phyloP scores from a whole-genome alignment of 345 rosid species.

The Psidium guajava region DNA sequence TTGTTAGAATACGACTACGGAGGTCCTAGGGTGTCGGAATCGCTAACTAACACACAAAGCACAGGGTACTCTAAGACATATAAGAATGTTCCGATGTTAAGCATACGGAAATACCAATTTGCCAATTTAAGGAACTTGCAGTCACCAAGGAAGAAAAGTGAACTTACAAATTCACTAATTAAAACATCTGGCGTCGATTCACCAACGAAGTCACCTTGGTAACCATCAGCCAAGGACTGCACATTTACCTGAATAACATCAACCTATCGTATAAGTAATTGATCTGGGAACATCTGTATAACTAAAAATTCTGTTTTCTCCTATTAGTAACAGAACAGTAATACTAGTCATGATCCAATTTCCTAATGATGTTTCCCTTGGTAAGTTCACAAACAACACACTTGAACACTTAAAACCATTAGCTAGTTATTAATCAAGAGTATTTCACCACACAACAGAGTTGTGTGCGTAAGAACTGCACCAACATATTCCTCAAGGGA shows the following conservation, averaged over 20 bases:
- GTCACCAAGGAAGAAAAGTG: conserved; percentile 3
- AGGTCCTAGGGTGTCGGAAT: too few species aligned
- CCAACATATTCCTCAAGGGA: background rate
- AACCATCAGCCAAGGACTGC: conserved; percentile 69
- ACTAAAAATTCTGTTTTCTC: background rate
- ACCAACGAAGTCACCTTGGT: conserved; percentile 72
- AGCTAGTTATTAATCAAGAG: background rate
- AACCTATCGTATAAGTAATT: background rate
- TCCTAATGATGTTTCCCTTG: background rate
- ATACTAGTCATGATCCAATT: background rate
- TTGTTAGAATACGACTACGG: too few species aligned
- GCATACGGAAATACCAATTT: background rate
- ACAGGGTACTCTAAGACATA: background rate
- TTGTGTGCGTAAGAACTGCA: background rate
- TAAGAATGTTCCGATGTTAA: background rate
- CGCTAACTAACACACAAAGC: too few species aligned
- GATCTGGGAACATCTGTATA: background rate
- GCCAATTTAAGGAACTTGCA: background rate
- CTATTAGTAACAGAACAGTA: background rate
- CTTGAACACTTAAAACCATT: background rate
- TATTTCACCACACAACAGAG: background rate
- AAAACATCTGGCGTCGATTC: conserved; percentile 88
- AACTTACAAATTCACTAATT: conserved; percentile 78
- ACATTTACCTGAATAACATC: conserved; percentile 30
- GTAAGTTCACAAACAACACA: background rate